phyloP scores from a whole-genome alignment of 2,329 filamentous ascomycete species.

The Penicillium sp. region DNA sequence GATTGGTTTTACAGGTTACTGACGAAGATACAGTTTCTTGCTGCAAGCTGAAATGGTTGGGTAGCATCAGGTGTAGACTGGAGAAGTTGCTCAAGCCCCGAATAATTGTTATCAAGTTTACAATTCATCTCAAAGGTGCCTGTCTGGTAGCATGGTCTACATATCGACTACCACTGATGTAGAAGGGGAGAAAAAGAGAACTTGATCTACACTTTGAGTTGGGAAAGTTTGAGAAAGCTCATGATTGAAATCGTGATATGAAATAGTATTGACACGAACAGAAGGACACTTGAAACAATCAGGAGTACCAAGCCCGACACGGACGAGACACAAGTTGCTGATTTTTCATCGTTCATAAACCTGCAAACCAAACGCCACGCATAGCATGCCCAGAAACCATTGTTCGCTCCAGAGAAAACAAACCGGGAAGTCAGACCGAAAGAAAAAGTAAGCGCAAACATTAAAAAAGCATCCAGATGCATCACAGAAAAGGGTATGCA shows the following conservation, averaged over 20 bases:
- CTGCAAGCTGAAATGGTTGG: background rate
- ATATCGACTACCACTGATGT: no score
- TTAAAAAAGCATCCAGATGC: slow-evolving; percentile 23
- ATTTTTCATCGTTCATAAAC: slow-evolving; percentile 19
- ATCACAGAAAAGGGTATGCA: slow-evolving; percentile 24
- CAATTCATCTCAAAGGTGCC: no score
- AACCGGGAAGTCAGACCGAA: slow-evolving; percentile 13
- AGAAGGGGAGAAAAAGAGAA: background rate
- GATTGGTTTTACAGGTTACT: background rate
- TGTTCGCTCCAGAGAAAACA: slow-evolving; percentile 25
- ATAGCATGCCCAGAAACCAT: slow-evolving; percentile 26
- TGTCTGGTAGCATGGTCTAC: no score
- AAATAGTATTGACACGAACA: slow-evolving; percentile 21
- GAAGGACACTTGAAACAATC: slow-evolving; percentile 9
- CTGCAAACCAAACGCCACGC: slow-evolving; percentile 29
- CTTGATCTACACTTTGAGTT: background rate
- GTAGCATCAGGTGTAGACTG: background rate
- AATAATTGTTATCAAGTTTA: no score
- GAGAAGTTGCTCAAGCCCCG: background rate
- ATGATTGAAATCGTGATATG: slow-evolving; percentile 22
- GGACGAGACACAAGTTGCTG: slow-evolving; percentile 18
- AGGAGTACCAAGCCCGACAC: slow-evolving; percentile 10
- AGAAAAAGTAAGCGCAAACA: slow-evolving; percentile 11
- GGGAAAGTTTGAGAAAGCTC: slow-evolving; percentile 4
- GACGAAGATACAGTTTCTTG: slow-evolving; percentile 6